A percentile compares a stretch with the other conserved stretches of the same genome.
phyloP scores from a whole-genome alignment of 805 yeast genomes.

The Metschnikowia anglica region DNA sequence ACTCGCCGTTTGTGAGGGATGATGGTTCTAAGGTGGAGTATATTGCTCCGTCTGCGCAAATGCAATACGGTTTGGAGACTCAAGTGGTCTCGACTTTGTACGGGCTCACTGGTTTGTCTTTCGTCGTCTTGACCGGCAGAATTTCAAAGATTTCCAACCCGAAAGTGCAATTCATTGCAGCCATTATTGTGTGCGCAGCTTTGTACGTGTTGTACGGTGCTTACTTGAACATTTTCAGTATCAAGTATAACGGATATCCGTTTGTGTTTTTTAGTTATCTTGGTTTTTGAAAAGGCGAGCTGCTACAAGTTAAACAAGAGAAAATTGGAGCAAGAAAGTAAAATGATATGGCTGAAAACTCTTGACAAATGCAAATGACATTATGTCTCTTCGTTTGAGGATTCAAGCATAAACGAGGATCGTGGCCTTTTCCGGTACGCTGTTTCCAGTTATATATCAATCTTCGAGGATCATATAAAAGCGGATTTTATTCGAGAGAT shows the following conservation, averaged over 20 bases:
- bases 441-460: too few relatives aligned
- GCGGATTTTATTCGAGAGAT: constrained; percentile 1
- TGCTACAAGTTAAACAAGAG: not conserved
- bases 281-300: constrained; percentile 1
- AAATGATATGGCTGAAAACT: too few relatives aligned
- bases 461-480: not conserved
- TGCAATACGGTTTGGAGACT: constrained; percentile 85
- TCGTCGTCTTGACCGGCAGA: constrained; percentile 58
- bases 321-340: not conserved
- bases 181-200: constrained; percentile 41
- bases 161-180: constrained; percentile 49
- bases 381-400: too few relatives aligned
- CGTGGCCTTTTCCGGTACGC: too few relatives aligned
- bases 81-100: constrained; percentile 77
- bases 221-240: constrained; percentile 61
- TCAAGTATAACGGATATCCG: constrained; percentile 79
- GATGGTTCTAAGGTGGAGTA: constrained; percentile 13
- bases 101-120: constrained; percentile 61
- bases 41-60: constrained; percentile 27
- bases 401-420: too few relatives aligned
- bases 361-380: too few relatives aligned
- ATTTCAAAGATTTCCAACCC: constrained; percentile 49
- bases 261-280: constrained; percentile 46
- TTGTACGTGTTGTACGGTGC: constrained; percentile 62
- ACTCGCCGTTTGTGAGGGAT: constrained; percentile 43